phyloP scores from a whole-genome alignment of 2,329 filamentous ascomycete species.

The Fusarium chuoi region DNA sequence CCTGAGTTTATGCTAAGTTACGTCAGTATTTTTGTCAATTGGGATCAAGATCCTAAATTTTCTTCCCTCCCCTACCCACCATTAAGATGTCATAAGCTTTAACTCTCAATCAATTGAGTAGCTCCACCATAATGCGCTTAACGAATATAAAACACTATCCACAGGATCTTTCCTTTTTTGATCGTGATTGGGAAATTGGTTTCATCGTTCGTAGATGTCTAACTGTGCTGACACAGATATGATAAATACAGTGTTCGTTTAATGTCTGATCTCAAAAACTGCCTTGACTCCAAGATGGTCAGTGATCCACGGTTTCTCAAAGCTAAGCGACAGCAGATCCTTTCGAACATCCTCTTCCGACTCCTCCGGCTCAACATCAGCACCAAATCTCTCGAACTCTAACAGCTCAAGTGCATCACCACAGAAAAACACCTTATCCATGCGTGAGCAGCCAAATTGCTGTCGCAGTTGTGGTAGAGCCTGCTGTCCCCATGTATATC shows the following conservation, averaged over 20 bases:
- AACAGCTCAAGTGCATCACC: conserved; percentile 45
- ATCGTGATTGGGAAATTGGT: too few species aligned
- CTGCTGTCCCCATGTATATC: conserved; percentile 69
- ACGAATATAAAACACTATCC: neutral
- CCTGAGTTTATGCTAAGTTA: too few species aligned
- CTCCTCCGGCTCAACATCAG: conserved; percentile 48
- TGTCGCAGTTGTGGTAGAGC: conserved; percentile 52
- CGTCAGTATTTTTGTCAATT: too few species aligned
- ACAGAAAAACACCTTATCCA: conserved; percentile 64
- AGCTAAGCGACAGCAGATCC: conserved; percentile 7
- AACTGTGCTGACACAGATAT: accelerated
- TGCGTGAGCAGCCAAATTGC: conserved; percentile 60
- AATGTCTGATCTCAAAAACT: neutral
- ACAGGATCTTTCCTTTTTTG: too few species aligned
- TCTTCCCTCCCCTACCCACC: too few species aligned
- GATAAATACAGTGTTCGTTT: neutral
- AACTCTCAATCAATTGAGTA: too few species aligned
- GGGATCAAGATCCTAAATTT: too few species aligned
- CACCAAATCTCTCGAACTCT: conserved; percentile 59
- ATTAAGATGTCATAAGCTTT: too few species aligned
- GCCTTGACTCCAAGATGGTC: conserved; percentile 17
- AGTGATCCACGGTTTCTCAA: conserved; percentile 16
- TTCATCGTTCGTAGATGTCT: neutral
- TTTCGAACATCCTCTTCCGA: neutral
- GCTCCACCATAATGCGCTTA: neutral